Evolutionary conservation across 1,284 basidiomycete species (phyloP).

Genomic region (Pseudozyma hubeiensis): DNA sequence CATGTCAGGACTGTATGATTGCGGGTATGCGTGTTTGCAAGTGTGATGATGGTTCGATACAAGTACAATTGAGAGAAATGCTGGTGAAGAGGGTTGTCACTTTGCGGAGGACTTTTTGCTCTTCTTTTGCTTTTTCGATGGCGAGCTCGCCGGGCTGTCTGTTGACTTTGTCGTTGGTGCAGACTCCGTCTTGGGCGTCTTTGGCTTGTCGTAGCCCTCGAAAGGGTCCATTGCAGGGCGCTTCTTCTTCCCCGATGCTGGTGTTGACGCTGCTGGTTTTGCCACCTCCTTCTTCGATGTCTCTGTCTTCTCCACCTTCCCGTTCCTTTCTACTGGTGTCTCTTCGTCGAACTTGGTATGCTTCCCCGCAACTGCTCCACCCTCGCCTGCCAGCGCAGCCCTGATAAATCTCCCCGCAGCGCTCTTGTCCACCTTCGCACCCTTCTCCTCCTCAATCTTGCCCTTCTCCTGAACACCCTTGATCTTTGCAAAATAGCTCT

Average conservation of each 20-base stretch:
- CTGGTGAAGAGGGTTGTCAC: not conserved
- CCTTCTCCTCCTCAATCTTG: slow-evolving; percentile 5
- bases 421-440: slow-evolving; percentile 35
- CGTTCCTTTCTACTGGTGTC: not conserved
- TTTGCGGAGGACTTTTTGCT: slow-evolving; percentile 23
- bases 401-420: slow-evolving; percentile 52
- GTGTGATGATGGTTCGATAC: slow-evolving; percentile 12
- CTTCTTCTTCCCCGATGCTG: slow-evolving; percentile 35
- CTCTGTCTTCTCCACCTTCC: slow-evolving; percentile 5
- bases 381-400: slow-evolving; percentile 37
- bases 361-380: slow-evolving; percentile 15
- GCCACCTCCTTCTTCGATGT: slow-evolving; percentile 3
- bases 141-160: slow-evolving; percentile 18
- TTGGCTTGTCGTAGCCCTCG: slow-evolving; percentile 48
- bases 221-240: slow-evolving; percentile 48
- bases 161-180: slow-evolving; percentile 5
- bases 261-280: not conserved
- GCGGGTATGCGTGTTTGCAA: slow-evolving; percentile 9
- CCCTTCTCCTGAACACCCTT: slow-evolving; percentile 43
- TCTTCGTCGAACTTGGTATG: slow-evolving; percentile 49
- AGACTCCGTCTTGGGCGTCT: slow-evolving; percentile 21
- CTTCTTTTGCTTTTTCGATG: slow-evolving; percentile 40
- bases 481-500: slow-evolving; percentile 59
- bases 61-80: slow-evolving; percentile 21
- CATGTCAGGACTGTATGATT: not conserved